Evolutionary conservation across 2,329 filamentous ascomycete genomes (phyloP), one percentile per base, ranked within the genome.

Genomic region (Gliomastix tumulicola): DNA sequence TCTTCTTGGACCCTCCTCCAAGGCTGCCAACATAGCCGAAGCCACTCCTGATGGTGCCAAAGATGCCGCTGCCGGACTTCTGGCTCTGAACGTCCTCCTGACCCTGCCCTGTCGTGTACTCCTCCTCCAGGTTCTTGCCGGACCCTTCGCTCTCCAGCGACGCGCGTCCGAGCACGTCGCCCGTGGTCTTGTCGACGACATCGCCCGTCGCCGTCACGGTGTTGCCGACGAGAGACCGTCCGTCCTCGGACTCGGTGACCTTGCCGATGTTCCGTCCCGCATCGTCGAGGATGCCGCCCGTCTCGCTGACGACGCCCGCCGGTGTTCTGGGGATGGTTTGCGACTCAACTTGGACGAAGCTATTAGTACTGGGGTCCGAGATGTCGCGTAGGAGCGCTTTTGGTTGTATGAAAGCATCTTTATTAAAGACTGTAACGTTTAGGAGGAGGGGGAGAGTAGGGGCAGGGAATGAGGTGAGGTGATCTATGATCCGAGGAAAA

Each of bases 261-360:
- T 53, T 64, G 37, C 66, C 66, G 30, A 70, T 48, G 8, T 52
- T 55, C 35, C 67, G 65, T 35, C 65, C 67, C 10, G 60, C 47
- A 10, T 62, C 51, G 39, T 70, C 65, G 25, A 70, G 50, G 15
- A 69, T 61, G 13, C 68, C 64, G 13, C 68, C 67, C 17, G 53
- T 47, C 41, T 67, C 62, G 48, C 61, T 65, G 35, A 70, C 66
- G 34, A 61, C 54, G 23, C 63, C 59, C 15, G 59, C 62, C 32
- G 56, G 56, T 11, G 66, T 60, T 35, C 59, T 49, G 21, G 59
- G 58, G 30, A 59, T 46, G 31, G 49, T 49, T 18, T 55, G 39
- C 12, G 32, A n/a, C n/a, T n/a, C n/a, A n/a, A n/a, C n/a, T n/a
- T n/a, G n/a, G n/a, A n/a, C n/a, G n/a, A n/a, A n/a, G n/a, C n/a